Percentiles rank a stretch among this genome's conserved stretches.
These are phyloP conservation scores for Nicotiana noctiflora DNA, from an alignment of 257 asterid genomes.

Conservation along the genomic window DNA sequence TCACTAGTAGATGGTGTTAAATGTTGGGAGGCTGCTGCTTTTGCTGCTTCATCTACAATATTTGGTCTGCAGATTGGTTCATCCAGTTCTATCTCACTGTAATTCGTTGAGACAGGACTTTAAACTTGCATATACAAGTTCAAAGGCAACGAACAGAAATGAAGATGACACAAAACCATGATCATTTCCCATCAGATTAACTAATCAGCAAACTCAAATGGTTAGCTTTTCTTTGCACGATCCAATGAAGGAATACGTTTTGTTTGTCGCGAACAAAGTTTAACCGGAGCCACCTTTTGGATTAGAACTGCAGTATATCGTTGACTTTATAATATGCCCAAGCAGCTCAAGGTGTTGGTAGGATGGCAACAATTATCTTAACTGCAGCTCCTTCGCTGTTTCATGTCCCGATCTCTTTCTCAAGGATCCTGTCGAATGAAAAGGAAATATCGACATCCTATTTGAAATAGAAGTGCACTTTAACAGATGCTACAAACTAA, in stretches of 20 bases:
- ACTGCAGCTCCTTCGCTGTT: constrained; percentile 11
- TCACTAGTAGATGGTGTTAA: background rate
- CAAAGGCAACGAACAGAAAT: background rate
- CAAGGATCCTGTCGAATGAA: constrained; percentile 41
- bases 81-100: background rate
- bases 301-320: background rate
- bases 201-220: background rate
- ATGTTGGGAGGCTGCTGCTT: background rate
- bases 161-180: background rate
- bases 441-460: background rate
- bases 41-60: background rate
- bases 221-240: background rate
- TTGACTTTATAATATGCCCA: background rate
- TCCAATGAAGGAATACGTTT: background rate
- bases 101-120: background rate
- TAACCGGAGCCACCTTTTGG: background rate
- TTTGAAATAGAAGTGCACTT: background rate
- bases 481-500: background rate
- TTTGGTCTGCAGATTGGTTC: background rate
- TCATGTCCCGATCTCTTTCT: constrained; percentile 32
- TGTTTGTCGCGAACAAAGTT: background rate
- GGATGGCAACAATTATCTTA: constrained; percentile 1
- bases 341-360: constrained; percentile 3
- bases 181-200: background rate
- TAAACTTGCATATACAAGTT: background rate